phyloP scores from a whole-genome alignment of 306 rosid species.

The Macrotyloma uniflorum region DNA sequence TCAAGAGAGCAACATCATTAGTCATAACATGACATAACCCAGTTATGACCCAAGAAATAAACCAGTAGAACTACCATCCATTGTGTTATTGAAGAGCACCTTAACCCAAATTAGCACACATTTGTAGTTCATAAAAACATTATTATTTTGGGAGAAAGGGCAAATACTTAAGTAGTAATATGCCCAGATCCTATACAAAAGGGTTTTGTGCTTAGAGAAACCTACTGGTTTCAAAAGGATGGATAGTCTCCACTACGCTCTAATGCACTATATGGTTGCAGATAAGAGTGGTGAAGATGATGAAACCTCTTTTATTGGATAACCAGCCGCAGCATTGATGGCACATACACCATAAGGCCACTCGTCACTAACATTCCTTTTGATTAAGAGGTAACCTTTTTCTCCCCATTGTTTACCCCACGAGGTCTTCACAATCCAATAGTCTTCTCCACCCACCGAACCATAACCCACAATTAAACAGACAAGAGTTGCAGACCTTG shows the following conservation, averaged over 20 bases:
- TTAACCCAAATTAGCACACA: neutral
- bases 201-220: neutral
- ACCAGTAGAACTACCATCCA: conserved; percentile 9
- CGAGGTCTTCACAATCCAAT: conserved; percentile 49
- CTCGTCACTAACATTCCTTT: conserved; percentile 30
- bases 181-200: neutral
- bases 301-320: conserved; percentile 23
- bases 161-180: conserved; percentile 5
- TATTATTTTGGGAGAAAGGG: neutral
- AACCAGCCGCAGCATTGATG: conserved; percentile 27
- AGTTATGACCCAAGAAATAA: neutral
- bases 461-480: conserved; percentile 46
- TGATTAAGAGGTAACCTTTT: conserved; percentile 34
- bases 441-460: conserved; percentile 36
- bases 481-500: conserved; percentile 19
- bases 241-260: neutral
- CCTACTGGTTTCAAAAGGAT: neutral
- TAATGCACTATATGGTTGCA: conserved; percentile 9
- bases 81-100: conserved; percentile 24
- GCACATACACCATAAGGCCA: conserved; percentile 43
- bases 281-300: neutral
- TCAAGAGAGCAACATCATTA: no score
- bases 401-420: conserved; percentile 45
- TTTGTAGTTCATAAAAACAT: neutral
- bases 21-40: no score